Evolutionary conservation across 257 asterid species (phyloP), one percentile per base, ranked within the genome.

Genomic region (Gynochthodes officinalis): DNA sequence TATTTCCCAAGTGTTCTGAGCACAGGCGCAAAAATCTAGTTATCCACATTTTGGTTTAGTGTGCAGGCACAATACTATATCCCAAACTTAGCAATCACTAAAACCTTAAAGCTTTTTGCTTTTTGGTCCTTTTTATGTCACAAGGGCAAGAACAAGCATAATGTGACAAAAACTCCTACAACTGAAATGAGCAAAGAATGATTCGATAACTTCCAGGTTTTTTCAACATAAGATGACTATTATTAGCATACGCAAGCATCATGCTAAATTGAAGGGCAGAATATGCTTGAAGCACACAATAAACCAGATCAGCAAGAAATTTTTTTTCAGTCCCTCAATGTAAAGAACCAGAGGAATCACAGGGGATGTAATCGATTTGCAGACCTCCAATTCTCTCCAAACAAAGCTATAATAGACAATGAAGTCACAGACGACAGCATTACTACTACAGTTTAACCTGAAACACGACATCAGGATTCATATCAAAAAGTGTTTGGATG

Each of bases 391-490:
- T 14, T 64, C 32, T n/a, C 39, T 13, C 35, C 21, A 65, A 43
- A 25, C 27, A 67, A 48, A 60, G 16, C 42, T 15, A 19, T 30
- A 18, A 43, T 18, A 60, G 59, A 16, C 19, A 65, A 23, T 9
- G 8, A 32, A 33, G 40, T 49, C 42, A 42, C 7, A 5, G 0
- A 28, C 28, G 43, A 48, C 60, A 67, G 15, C 28, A 52, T 68
- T 30, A 35, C 63, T 43, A 13, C 5, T 7, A 6, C 62, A 72
- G 76, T 73, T 77, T 72, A 80, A 92, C 99, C 99, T 94, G 97
- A 59, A 94, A 96, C 79, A 89, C 93, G 73, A 94, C 99, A 83
- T 94, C 99, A 39, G 99, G 99, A 83, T 91, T 94, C 80, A 94
- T 94, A 86, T 86, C 96, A 54, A 96, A 78, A 67, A 94, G 97